phyloP scores from a whole-genome alignment of 805 yeast genomes.

The Pichia heedii region DNA sequence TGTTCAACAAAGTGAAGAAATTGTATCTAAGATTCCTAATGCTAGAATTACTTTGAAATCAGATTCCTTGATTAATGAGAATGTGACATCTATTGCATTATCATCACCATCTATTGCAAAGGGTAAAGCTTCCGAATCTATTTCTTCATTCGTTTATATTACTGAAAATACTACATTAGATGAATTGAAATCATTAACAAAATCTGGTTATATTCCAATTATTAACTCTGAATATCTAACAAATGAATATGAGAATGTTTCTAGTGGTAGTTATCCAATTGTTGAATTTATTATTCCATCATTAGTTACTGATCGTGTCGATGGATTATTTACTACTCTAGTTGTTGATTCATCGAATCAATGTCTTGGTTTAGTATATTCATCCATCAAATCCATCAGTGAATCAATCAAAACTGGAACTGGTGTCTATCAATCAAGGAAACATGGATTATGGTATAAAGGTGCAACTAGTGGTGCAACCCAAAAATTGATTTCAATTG shows the following conservation, averaged over 20 bases:
- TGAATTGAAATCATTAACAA: conserved; percentile 1
- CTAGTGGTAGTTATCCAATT: conserved; percentile 26
- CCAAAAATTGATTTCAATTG: conserved; percentile 59
- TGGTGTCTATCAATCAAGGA: conserved; percentile 92
- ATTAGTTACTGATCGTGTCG: conserved; percentile 73
- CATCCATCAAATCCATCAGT: conserved; percentile 70
- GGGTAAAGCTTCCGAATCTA: conserved; percentile 5
- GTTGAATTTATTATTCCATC: conserved; percentile 37
- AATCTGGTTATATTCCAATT: conserved; percentile 31
- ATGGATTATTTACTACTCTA: conserved; percentile 77
- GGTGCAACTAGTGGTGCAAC: conserved; percentile 97
- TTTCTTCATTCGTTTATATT: background rate
- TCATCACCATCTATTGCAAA: conserved; percentile 9
- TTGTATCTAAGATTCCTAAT: conserved; percentile 25
- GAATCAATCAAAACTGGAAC: conserved; percentile 73
- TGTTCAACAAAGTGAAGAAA: conserved; percentile 11
- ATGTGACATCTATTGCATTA: background rate
- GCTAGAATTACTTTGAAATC: conserved; percentile 25
- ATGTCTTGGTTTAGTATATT: conserved; percentile 84
- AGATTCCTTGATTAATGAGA: conserved; percentile 1
- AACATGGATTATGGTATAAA: conserved; percentile 90
- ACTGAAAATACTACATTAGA: background rate
- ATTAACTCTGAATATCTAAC: conserved; percentile 24
- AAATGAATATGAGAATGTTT: conserved; percentile 24
- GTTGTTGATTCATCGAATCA: conserved; percentile 63